phyloP scores from a whole-genome alignment of 2,329 filamentous ascomycete genomes.

The Biscogniauxia marginata region DNA sequence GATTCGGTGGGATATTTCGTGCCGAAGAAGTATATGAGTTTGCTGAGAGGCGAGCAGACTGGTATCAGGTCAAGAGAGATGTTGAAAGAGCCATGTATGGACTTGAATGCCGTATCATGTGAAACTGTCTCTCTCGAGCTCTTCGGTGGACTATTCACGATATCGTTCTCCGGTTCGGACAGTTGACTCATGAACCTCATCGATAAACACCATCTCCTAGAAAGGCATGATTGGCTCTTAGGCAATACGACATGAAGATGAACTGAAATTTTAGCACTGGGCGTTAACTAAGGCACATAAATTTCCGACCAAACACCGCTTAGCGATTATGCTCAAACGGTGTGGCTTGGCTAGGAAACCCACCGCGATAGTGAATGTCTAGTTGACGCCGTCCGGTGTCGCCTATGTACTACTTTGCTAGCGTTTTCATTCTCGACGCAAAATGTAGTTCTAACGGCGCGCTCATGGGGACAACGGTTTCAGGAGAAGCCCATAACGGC shows the following conservation, averaged over 20 bases:
- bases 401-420: background rate
- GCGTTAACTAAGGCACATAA: background rate
- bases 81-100: conserved; percentile 98
- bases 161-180: background rate
- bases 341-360: background rate
- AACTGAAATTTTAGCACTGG: background rate
- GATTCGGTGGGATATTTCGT: conserved; percentile 88
- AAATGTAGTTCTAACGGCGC: background rate
- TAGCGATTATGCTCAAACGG: background rate
- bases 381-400: background rate
- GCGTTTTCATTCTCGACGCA: background rate
- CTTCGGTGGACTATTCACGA: background rate
- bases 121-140: conserved; percentile 2
- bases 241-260: background rate
- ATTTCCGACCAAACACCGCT: background rate
- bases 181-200: background rate
- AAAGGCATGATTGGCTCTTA: background rate
- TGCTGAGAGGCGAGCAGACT: conserved; percentile 89
- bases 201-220: background rate
- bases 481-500: background rate
- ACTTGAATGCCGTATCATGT: conserved; percentile 86
- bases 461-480: background rate
- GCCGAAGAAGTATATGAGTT: conserved; percentile 98
- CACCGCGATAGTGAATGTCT: background rate
- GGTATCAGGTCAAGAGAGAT: conserved; percentile 83